Conservation (phyloP, 495 filamentous ascomycete genomes). For the Astrothelium macrocarpum region DNA sequence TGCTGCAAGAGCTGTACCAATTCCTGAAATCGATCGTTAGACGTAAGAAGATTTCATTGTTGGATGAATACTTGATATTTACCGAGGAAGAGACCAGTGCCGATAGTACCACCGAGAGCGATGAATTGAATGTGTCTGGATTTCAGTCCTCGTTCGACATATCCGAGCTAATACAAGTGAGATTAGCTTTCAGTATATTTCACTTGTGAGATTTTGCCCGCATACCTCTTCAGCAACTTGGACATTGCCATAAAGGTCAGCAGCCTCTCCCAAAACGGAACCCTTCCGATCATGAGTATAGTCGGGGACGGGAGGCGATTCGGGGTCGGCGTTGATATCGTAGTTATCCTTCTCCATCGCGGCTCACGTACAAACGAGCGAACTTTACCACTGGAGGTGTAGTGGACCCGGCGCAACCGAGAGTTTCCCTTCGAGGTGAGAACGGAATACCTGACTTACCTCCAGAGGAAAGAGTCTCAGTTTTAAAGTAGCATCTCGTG, state of each 20-base stretch:
- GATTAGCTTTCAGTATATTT: background rate
- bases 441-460: too few species aligned
- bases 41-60: background rate
- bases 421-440: too few species aligned
- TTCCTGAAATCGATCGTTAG: conserved; percentile 34
- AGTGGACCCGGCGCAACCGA: too few species aligned
- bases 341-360: background rate
- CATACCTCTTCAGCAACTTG: background rate
- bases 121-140: conserved; percentile 31
- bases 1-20: conserved; percentile 9
- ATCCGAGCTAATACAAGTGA: background rate
- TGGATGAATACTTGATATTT: background rate
- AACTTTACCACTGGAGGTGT: background rate
- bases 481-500: background rate
- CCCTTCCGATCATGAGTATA: background rate
- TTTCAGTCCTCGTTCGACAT: conserved; percentile 25
- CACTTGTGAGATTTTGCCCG: background rate
- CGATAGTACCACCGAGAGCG: conserved; percentile 29
- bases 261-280: background rate
- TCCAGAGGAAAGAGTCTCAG: too few species aligned
- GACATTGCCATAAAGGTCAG: background rate
- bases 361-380: background rate
- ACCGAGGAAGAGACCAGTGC: conserved; percentile 25
- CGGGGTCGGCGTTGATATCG: background rate
- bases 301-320: background rate